Evolutionary conservation across 176 grass and related monocot species (phyloP), one percentile per base, ranked within the genome.

Genomic region (Oryza glaberrima): DNA sequence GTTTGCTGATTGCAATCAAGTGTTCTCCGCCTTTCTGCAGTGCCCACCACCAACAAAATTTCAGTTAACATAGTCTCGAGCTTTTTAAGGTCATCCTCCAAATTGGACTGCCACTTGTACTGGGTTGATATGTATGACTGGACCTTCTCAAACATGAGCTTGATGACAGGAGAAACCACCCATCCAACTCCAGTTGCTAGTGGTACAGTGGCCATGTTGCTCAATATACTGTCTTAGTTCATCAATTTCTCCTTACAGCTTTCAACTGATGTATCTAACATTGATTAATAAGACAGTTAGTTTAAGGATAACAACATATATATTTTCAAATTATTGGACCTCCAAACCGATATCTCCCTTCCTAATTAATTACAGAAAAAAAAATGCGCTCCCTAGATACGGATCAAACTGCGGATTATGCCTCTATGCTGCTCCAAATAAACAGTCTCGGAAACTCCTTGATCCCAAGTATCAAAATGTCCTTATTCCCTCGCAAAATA

Each of bases 241-340:
- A n/a, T 58, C 54, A 58, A 0, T 58, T 58, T 58, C 54, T n/a
- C 54, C 7, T 0, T 56, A 3, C 0, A 1, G 54, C 54, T n/a
- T 32, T 58, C 54, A 9, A n/a, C 19, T 58, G 54, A 58, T 9
- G 0, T 58, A n/a, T 19, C 54, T 58, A 58, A 0, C 1, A 22
- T 22, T 22, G 22, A 22, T 22, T 22, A 22, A 22, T 22, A 22
- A 22, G 22, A 22, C 22, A 22, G 22, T 22, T 22, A 22, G 22
- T 22, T 0, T 0, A 32, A 32, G 0, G 2, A 3, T 0, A 32
- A 32, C 0, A 32, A 32, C 30, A 32, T 22, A 22, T 22, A 22
- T 22, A 22, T 22, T 22, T 22, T 22, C 22, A 22, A 22, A 22
- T 22, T 22, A 22, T 22, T 22, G 22, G 22, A 22, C 22, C 22